phyloP scores from a whole-genome alignment of 148 eudicot species.

The Rhododendron griersonianum region DNA sequence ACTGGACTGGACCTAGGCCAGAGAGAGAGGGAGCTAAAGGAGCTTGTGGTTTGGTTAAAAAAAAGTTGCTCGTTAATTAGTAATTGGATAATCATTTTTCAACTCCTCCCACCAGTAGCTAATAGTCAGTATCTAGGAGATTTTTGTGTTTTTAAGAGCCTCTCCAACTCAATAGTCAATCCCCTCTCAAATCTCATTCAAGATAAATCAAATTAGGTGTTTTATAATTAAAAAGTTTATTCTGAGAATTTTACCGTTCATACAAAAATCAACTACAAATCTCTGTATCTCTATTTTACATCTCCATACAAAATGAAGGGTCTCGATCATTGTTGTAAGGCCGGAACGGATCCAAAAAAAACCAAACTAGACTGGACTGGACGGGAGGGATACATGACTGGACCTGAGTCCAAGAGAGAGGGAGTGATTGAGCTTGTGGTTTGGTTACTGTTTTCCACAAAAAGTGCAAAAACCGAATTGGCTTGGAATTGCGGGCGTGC shows the following conservation, averaged over 20 bases:
- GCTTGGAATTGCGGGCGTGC: too few species aligned
- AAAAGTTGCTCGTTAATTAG: too few species aligned
- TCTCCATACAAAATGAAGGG: too few species aligned
- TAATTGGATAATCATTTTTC: not conserved
- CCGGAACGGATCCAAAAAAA: not conserved
- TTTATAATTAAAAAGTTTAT: not conserved
- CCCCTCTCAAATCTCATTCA: not conserved
- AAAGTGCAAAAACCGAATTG: too few species aligned
- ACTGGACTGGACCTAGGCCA: too few species aligned
- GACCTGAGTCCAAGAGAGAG: not conserved
- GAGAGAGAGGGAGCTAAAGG: too few species aligned
- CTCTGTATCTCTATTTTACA: not conserved
- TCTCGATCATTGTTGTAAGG: not conserved
- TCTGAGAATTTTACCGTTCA: not conserved
- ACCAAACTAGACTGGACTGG: too few species aligned
- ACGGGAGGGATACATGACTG: not conserved
- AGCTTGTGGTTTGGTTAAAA: too few species aligned
- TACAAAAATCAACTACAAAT: not conserved
- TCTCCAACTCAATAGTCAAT: not conserved
- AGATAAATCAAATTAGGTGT: not conserved
- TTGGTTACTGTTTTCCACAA: too few species aligned
- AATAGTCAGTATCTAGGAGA: not conserved
- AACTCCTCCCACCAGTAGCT: not conserved
- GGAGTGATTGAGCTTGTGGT: not conserved
- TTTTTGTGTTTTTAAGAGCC: not conserved